Base-by-base conservation (phyloP, 805 yeast genomes). In the Yarrowia yakushimensis region DNA sequence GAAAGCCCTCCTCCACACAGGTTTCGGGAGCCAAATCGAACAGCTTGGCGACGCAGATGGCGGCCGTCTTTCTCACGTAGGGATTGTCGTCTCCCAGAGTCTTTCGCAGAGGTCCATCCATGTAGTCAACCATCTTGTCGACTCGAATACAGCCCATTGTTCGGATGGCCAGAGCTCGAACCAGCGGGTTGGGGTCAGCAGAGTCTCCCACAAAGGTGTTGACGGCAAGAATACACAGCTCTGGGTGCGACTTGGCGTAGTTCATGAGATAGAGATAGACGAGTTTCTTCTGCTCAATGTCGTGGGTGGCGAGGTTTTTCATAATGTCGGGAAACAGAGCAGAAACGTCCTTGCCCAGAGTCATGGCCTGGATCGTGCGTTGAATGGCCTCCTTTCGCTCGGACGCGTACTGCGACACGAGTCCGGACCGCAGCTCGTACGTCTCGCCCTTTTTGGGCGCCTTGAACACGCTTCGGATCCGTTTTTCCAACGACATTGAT, bases 111-210 rank as follows among this genome's bases (percentile, higher is more conserved):
- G 99, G 99, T 20, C 87, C 85, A 66, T 90, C 94, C 85, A 94
- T 84, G 72, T 94, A 94, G 72, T 93, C 98, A 43, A 91, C 89
- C 85, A 94, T 92, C 74, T 88, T 92, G 71, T 89, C 96, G 18
- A 94, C 98, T 46, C 98, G 79, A 57, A 94, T 91, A 77, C 97
- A 93, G 0, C 99, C 98, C 99, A 94, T 94, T 12, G 99, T 94
- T 71, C 99, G 83, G 64, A 94, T 92, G 0, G 99, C 98, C 76
- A 94, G 82, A 0, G 98, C 97, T 62, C 98, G 81, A 25, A 94
- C 92, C 69, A 96, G 80, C 1, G 99, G 99, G 71, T 94, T 94
- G 55, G 97, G 96, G 73, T 94, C 98, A 72, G 90, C 96, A 1
- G 97, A 85, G 76, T 94, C 99, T 73, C 82, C 83, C 25, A 94